Evolutionary conservation across 2,329 filamentous ascomycete species (phyloP).

Genomic region (Aureobasidium subglaciale): DNA sequence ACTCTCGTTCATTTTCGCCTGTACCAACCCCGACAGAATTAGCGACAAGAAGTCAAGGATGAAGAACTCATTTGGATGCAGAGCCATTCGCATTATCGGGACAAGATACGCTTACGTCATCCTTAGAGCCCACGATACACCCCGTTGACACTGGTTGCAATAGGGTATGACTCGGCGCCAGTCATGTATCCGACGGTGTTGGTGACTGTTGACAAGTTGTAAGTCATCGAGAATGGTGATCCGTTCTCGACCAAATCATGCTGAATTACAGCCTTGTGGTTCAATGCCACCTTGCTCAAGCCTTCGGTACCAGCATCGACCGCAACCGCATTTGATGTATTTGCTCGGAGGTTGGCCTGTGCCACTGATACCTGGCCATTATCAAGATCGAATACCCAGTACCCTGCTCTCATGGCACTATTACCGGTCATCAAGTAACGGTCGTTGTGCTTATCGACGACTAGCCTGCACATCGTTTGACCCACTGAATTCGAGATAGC

Average conservation of each 20-base stretch:
- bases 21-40: too few relatives aligned
- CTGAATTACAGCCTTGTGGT: background rate
- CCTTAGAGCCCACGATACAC: too few relatives aligned
- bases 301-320: background rate
- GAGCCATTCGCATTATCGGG: too few relatives aligned
- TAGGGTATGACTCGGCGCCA: background rate
- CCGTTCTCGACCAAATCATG: background rate
- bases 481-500: background rate
- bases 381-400: slow-evolving; percentile 31
- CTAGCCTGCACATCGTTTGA: slow-evolving; percentile 15
- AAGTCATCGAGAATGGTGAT: background rate
- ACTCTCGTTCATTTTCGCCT: too few relatives aligned
- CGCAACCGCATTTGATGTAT: background rate
- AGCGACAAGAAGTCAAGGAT: too few relatives aligned
- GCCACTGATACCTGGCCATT: slow-evolving; percentile 29
- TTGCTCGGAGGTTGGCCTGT: slow-evolving; percentile 20
- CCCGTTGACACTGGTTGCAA: background rate
- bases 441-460: slow-evolving; percentile 8
- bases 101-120: too few relatives aligned
- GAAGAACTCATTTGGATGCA: too few relatives aligned
- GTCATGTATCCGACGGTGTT: background rate
- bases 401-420: slow-evolving; percentile 28
- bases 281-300: background rate
- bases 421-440: slow-evolving; percentile 17
- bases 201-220: background rate